Conservation (phyloP, 202 grass and related monocot species). For the Bolboschoenoplectus hybrid region DNA sequence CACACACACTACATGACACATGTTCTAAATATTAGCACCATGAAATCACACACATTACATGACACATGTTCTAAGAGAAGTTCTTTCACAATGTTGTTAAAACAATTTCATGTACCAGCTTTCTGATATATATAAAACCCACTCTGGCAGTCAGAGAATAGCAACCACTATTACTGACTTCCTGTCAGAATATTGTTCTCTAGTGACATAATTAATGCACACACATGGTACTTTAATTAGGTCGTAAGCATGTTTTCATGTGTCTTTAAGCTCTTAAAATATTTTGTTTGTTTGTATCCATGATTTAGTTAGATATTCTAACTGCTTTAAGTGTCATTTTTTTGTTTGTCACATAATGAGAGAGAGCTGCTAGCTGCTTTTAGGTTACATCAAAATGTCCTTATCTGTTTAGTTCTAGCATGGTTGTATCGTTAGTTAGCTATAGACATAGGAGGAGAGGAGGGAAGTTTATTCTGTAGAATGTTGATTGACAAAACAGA, state of each 20-base stretch:
- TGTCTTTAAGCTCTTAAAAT: constrained; percentile 30
- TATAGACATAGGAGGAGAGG: not conserved
- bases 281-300: constrained; percentile 33
- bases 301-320: constrained; percentile 44
- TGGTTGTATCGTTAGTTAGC: constrained; percentile 27
- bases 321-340: constrained; percentile 37
- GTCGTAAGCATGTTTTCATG: constrained; percentile 33
- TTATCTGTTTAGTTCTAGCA: constrained; percentile 40
- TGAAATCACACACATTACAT: not conserved
- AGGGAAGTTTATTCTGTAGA: not conserved
- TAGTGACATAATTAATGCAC: constrained; percentile 26
- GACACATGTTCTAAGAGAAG: not conserved
- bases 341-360: constrained; percentile 33
- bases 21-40: not conserved
- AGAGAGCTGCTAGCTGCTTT: not conserved
- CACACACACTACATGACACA: too few species aligned
- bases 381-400: constrained; percentile 32
- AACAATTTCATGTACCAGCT: not conserved
- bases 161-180: constrained; percentile 27
- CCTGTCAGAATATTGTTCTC: constrained; percentile 30
- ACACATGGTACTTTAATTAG: constrained; percentile 28
- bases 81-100: not conserved
- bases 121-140: not conserved
- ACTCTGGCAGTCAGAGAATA: constrained; percentile 4
- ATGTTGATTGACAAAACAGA: not conserved